These are phyloP conservation scores for Leersia perrieri DNA, from an alignment of 176 grass and related monocot genomes.

Conservation along the genomic window DNA sequence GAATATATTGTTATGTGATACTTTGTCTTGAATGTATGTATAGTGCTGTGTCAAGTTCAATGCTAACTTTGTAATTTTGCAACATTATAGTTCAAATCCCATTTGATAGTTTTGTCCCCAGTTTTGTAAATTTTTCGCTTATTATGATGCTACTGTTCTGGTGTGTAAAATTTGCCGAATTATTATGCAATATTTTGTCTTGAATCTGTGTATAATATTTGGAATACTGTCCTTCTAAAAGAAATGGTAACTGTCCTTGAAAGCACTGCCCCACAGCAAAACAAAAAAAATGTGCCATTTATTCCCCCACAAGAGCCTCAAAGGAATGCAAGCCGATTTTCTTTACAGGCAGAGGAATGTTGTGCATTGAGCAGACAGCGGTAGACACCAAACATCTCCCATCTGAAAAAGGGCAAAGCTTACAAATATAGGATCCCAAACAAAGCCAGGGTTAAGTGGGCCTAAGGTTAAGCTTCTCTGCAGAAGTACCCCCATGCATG, in stretches of 20 bases:
- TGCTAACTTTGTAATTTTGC: too few relatives aligned
- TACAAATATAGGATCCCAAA: conserved; percentile 13
- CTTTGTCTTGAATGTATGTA: neutral
- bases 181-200: too few relatives aligned
- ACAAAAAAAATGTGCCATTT: neutral
- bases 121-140: neutral
- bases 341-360: conserved; percentile 38
- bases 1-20: neutral
- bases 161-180: too few relatives aligned
- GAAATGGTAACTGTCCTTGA: neutral
- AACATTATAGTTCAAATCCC: neutral
- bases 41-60: rapidly evolving
- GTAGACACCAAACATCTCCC: conserved; percentile 16
- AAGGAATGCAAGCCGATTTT: conserved; percentile 15
- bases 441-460: conserved; percentile 32
- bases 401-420: neutral
- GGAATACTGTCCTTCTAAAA: neutral
- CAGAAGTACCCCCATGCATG: conserved; percentile 7
- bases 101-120: neutral
- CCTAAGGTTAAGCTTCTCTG: conserved; percentile 9
- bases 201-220: neutral
- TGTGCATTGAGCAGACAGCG: conserved; percentile 16
- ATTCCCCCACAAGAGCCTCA: conserved; percentile 3
- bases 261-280: neutral
- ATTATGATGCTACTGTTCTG: neutral